Conservation (phyloP, 2,329 filamentous ascomycete genomes). For the Metarhizium rileyi region DNA sequence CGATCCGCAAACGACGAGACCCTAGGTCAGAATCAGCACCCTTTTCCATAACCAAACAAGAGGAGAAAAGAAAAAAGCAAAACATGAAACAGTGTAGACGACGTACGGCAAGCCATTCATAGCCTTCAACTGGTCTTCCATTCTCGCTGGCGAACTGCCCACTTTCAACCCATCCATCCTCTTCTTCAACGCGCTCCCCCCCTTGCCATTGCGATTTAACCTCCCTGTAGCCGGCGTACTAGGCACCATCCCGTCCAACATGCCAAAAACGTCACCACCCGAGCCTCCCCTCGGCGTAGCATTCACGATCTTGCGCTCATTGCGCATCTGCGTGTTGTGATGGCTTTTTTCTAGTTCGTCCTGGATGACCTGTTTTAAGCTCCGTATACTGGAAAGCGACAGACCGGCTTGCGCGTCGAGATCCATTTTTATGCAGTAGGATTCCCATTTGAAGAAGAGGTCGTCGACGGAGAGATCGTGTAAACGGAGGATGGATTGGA, state of each 20-base stretch:
- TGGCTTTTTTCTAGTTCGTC: conserved; percentile 72
- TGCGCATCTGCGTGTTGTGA: conserved; percentile 52
- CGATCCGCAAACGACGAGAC: conserved; percentile 57
- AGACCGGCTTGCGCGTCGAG: conserved; percentile 56
- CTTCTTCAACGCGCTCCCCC: conserved; percentile 22
- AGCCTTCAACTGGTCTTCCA: conserved; percentile 23
- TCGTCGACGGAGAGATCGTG: conserved; percentile 76
- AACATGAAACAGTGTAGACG: conserved; percentile 2
- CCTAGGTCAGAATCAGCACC: conserved; percentile 9
- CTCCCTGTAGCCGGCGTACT: conserved; percentile 44
- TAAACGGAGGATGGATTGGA: conserved; percentile 77
- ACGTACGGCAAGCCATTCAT: conserved; percentile 21
- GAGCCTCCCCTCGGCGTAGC: conserved; percentile 54
- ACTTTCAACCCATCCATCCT: conserved; percentile 21
- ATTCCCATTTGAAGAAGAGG: conserved; percentile 98
- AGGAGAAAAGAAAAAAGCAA: not conserved
- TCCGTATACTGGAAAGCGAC: conserved; percentile 59
- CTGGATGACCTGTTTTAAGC: conserved; percentile 80
- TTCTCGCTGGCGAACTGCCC: conserved; percentile 24
- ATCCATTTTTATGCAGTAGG: conserved; percentile 92
- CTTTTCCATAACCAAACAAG: not conserved
- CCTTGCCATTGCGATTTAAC: conserved; percentile 27
- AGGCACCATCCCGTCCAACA: conserved; percentile 65
- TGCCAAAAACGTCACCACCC: conserved; percentile 67
- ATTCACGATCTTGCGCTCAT: conserved; percentile 46